phyloP scores from a whole-genome alignment of 805 yeast species.

The Candida pini region DNA sequence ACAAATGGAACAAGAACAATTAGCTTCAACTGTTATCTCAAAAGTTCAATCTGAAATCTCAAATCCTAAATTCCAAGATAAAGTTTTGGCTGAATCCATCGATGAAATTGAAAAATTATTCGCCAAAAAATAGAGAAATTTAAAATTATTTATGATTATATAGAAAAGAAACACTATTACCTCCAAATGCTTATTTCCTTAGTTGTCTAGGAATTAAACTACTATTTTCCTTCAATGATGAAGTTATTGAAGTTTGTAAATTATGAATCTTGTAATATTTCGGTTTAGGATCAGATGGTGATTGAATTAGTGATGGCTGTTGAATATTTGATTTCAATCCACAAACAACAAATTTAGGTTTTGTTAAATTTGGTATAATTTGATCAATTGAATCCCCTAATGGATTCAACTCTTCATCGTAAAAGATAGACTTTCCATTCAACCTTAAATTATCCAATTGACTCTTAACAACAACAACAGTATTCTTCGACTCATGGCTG shows the following conservation, averaged over 20 bases:
- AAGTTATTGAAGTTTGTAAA: neutral
- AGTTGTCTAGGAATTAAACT: too few species aligned
- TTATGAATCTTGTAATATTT: neutral
- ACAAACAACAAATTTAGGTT: too few species aligned
- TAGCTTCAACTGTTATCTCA: slow-evolving; percentile 77
- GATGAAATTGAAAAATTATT: slow-evolving; percentile 87
- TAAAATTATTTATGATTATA: too few species aligned
- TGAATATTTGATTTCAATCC: too few species aligned
- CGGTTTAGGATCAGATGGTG: too few species aligned
- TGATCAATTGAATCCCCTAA: slow-evolving; percentile 34
- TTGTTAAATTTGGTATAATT: neutral
- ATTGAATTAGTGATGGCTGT: too few species aligned
- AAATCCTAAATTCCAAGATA: slow-evolving; percentile 91
- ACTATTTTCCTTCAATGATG: neutral
- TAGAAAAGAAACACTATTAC: too few species aligned
- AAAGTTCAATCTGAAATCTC: slow-evolving; percentile 81
- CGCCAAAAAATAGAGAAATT: slow-evolving; percentile 31
- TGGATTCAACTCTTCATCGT: slow-evolving; percentile 64
- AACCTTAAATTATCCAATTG: slow-evolving; percentile 25
- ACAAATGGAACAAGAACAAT: slow-evolving; percentile 91
- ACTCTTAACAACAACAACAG: slow-evolving; percentile 8
- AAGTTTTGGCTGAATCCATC: slow-evolving; percentile 83
- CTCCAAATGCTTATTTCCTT: too few species aligned
- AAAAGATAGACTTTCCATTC: slow-evolving; percentile 49
- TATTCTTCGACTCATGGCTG: slow-evolving; percentile 5